These are phyloP conservation scores for Seminavis robusta DNA, from an alignment of 108 stramenopile species.

Conservation along the genomic window DNA sequence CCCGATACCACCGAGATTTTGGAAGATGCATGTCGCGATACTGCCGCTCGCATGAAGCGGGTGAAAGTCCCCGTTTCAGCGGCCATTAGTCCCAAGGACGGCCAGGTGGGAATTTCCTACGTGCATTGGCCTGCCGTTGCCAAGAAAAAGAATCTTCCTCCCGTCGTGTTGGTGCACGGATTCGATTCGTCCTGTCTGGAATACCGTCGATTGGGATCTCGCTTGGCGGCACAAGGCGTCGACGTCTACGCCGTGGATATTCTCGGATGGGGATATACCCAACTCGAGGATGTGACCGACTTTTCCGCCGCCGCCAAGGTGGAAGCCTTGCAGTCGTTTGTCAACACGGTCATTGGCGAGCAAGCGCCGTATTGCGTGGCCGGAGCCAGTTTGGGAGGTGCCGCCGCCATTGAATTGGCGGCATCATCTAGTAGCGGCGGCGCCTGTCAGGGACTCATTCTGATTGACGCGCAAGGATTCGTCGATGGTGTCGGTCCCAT, in stretches of 20 bases:
- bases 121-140: conserved; percentile 57
- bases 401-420: conserved; percentile 77
- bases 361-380: conserved; percentile 48
- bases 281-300: conserved; percentile 50
- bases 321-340: conserved; percentile 71
- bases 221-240: conserved; percentile 59
- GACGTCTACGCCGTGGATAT: conserved; percentile 91
- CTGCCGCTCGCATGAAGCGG: conserved; percentile 63
- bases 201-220: conserved; percentile 71
- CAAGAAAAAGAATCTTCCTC: conserved; percentile 13
- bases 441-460: conserved; percentile 48
- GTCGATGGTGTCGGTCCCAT: conserved; percentile 89
- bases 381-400: conserved; percentile 77
- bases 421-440: too few species aligned
- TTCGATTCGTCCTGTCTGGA: conserved; percentile 92
- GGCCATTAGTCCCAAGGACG: conserved; percentile 38
- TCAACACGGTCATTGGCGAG: conserved; percentile 40
- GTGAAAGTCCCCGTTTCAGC: conserved; percentile 63
- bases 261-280: conserved; percentile 93
- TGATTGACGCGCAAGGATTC: conserved; percentile 88
- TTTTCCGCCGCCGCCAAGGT: conserved; percentile 90
- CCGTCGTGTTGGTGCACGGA: conserved; percentile 76
- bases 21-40: conserved; percentile 57
- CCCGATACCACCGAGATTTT: conserved; percentile 48
- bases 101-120: conserved; percentile 70